Conservation (phyloP, 495 filamentous ascomycete genomes). For the Talaromyces adpressus region DNA sequence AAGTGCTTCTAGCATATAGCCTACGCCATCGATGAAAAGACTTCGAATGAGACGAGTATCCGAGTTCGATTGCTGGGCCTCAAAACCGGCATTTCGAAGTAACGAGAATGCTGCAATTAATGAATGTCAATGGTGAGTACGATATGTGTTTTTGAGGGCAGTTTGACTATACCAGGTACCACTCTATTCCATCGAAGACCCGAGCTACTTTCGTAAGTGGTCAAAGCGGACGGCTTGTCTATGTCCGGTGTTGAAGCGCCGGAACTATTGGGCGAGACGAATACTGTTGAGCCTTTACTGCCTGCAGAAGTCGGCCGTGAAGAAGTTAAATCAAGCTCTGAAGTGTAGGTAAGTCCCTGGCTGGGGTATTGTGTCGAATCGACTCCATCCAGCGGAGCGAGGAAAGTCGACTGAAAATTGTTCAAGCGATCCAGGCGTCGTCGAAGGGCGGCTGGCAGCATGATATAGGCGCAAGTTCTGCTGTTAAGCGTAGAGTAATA, state of each 20-base stretch:
- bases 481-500: background rate
- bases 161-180: constrained; percentile 23
- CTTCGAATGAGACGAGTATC: constrained; percentile 48
- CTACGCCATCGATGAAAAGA: constrained; percentile 58
- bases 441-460: background rate
- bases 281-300: constrained; percentile 9
- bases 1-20: constrained; percentile 60
- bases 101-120: constrained; percentile 27
- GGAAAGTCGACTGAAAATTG: background rate
- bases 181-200: constrained; percentile 37
- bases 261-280: background rate
- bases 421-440: constrained; percentile 1
- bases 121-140: background rate
- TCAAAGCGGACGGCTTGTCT: background rate
- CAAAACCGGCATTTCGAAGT: constrained; percentile 31
- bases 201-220: constrained; percentile 29
- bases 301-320: constrained; percentile 12
- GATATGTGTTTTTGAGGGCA: background rate
- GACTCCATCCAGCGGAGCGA: background rate
- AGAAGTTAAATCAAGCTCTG: constrained; percentile 10
- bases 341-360: constrained; percentile 13
- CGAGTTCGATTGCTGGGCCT: constrained; percentile 30
- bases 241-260: constrained; percentile 2
- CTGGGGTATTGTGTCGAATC: background rate
- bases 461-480: background rate